A percentile compares a stretch with the other conserved stretches of the same genome.
Conservation (phyloP, 2,329 filamentous ascomycete species). For the Paracoccidioides brasiliensis region DNA sequence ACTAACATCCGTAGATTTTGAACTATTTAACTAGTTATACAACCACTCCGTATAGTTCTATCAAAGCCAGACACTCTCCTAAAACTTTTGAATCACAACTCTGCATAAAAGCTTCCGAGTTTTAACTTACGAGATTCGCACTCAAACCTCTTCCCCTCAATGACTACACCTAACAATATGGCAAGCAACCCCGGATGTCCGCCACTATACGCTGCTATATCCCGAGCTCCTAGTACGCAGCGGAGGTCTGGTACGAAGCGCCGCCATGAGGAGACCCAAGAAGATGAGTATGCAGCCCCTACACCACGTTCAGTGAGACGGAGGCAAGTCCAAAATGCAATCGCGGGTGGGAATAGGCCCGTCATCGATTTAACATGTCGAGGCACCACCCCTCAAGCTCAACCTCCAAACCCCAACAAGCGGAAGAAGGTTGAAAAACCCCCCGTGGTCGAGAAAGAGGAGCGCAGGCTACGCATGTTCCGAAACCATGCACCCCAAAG, state of each 20-base stretch:
- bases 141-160: too few relatives aligned
- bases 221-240: background rate
- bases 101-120: too few relatives aligned
- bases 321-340: conserved; percentile 4
- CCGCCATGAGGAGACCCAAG: background rate
- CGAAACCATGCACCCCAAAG: conserved; percentile 32
- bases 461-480: conserved; percentile 30
- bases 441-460: conserved; percentile 16
- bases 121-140: too few relatives aligned
- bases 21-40: too few relatives aligned
- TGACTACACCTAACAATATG: background rate
- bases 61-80: too few relatives aligned
- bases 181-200: background rate
- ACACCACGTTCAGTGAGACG: conserved; percentile 6
- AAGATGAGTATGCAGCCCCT: background rate
- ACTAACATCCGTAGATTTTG: too few relatives aligned
- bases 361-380: conserved; percentile 13
- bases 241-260: background rate
- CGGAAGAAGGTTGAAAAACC: background rate
- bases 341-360: conserved; percentile 3
- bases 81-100: too few relatives aligned
- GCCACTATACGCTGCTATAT: background rate
- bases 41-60: too few relatives aligned
- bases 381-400: background rate
- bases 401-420: background rate